A percentile compares a stretch with the other conserved stretches of the same genome.
These are phyloP conservation scores for Lantana camara DNA, from an alignment of 257 asterid genomes.

Conservation along the genomic window DNA sequence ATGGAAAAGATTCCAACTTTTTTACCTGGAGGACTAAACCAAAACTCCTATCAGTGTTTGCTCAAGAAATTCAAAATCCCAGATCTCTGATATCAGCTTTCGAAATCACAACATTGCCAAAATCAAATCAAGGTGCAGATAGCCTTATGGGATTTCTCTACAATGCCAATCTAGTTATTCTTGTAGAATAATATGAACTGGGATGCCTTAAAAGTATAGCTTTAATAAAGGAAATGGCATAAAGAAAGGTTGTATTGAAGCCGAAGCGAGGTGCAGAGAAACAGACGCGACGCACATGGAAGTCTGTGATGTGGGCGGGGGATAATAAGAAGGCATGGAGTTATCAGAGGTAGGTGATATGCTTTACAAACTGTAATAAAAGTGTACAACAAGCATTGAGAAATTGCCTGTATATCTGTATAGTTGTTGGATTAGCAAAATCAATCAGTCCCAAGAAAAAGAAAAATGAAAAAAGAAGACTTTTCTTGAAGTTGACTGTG, in stretches of 20 bases:
- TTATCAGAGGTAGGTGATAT: conserved; percentile 45
- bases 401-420: background rate
- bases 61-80: conserved; percentile 15
- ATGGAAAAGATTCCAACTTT: conserved; percentile 22
- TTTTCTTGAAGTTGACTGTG: conserved; percentile 30
- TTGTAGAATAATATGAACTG: background rate
- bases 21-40: no score
- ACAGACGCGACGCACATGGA: conserved; percentile 36
- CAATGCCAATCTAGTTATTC: background rate
- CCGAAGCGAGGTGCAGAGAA: conserved; percentile 26
- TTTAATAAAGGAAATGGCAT: conserved; percentile 6
- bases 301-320: conserved; percentile 28
- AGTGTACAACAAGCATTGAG: conserved; percentile 32
- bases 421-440: background rate
- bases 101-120: conserved; percentile 26
- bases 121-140: background rate
- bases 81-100: conserved; percentile 33
- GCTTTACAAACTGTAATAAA: conserved; percentile 26
- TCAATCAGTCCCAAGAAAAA: background rate
- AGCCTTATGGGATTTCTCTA: conserved; percentile 3
- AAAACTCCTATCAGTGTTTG: background rate
- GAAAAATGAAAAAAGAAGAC: background rate
- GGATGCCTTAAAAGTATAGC: background rate
- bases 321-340: conserved; percentile 43
- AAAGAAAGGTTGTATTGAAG: conserved; percentile 31